Base-by-base conservation (phyloP, 495 filamentous ascomycete genomes). In the Trichoderma parareesei region DNA sequence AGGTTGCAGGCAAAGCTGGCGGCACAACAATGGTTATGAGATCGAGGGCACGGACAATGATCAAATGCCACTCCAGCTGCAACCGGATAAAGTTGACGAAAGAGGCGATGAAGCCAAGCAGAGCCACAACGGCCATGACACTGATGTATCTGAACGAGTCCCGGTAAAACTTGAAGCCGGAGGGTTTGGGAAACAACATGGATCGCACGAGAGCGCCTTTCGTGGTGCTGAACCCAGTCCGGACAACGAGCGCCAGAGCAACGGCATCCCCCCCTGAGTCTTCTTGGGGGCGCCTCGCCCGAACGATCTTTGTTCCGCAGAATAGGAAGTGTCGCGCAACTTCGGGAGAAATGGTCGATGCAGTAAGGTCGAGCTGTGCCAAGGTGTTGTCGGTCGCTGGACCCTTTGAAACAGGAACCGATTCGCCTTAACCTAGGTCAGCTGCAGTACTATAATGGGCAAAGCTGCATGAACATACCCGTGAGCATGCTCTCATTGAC, bases 401-500 rank as follows among this genome's bases (percentile, higher is more conserved):
- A 5, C 82, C 83, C 73, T 99, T 99, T 10, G 93, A 96, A 4
- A 98, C 93, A 7, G 95, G 95, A 38, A 99, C 91, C 61, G 95
- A 98, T 80, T 99, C 95, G 55, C 92, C 93, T 64, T 13, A 11
- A 5, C n/a, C 88, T 62, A 13, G 65, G 44, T 37, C 20, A 64
- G 63, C 77, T 64, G 78, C 70, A 57, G n/a, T 35, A 16, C 11
- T 53, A 43, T 27, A 27, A 27, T 27, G 27, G 27, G 2, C 27
- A 2, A 27, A 2, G 2, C 27, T 27, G 27, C 20, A 63, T 33
- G 42, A 20, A 71, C 78, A 69, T 71, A 88, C 88, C 89, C 46
- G 95, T 99, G 40, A 99, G 85, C 95, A 99, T 99, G 79, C 93
- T 97, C 74, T 99, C 95, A 73, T 99, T 99, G 66, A 99, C 92